These are phyloP conservation scores for Xylariaceae sp. DNA, from an alignment of 2,329 filamentous ascomycete genomes.

Conservation along the genomic window DNA sequence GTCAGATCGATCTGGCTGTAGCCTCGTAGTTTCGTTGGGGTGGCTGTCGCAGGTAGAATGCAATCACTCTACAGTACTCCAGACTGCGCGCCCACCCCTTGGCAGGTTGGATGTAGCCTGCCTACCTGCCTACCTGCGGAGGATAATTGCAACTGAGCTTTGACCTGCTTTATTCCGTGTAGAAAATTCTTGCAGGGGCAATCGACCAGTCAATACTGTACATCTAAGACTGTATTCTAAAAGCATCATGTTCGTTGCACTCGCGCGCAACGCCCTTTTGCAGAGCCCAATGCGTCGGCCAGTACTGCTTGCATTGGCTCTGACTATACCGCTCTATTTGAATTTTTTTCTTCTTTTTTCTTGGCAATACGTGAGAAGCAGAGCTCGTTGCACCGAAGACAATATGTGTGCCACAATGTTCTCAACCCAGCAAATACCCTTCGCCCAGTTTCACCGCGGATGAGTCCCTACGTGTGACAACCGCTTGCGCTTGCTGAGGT, in stretches of 20 bases:
- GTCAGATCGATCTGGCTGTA: no score
- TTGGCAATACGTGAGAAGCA: constrained; percentile 14
- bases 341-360: no score
- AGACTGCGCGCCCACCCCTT: no score
- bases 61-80: no score
- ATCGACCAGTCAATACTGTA: constrained; percentile 9
- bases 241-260: constrained; percentile 16
- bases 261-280: constrained; percentile 14
- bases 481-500: not conserved
- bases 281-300: constrained; percentile 14
- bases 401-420: constrained; percentile 13
- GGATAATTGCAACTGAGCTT: not conserved
- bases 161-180: no score
- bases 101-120: not conserved
- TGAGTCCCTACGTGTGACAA: not conserved
- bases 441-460: constrained; percentile 7
- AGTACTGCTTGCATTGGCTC: constrained; percentile 12
- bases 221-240: constrained; percentile 4
- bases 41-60: no score
- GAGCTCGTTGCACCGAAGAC: constrained; percentile 10
- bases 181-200: constrained; percentile 1
- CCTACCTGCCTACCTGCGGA: not conserved
- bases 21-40: no score
- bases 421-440: constrained; percentile 11
- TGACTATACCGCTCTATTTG: constrained; percentile 3